A percentile compares a stretch with the other conserved stretches of the same genome.
Evolutionary conservation across 2,329 filamentous ascomycete species (phyloP).

Genomic region (Arachnomyces sp.): DNA sequence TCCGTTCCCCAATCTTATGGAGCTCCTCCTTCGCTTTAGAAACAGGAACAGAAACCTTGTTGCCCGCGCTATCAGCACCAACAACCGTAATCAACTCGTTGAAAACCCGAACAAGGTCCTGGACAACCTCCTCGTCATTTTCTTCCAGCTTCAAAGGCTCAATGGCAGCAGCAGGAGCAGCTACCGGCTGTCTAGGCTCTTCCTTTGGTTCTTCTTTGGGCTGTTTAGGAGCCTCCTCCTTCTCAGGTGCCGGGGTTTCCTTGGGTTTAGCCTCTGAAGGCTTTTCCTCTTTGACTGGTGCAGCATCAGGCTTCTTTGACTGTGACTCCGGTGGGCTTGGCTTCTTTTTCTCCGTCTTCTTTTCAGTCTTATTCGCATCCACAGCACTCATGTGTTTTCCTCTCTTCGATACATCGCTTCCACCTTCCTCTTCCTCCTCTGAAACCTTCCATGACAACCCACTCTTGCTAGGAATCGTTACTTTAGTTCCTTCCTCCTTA

Average conservation of each 20-base stretch:
- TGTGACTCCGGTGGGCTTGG: slow-evolving; percentile 15
- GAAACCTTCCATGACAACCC: slow-evolving; percentile 75
- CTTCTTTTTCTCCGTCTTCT: slow-evolving; percentile 14
- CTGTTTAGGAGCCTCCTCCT: slow-evolving; percentile 34
- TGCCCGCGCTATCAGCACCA: slow-evolving; percentile 73
- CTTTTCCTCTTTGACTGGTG: slow-evolving; percentile 26
- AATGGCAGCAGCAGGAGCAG: slow-evolving; percentile 54
- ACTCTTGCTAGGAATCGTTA: slow-evolving; percentile 78
- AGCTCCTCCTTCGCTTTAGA: slow-evolving; percentile 80
- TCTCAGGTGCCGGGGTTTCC: slow-evolving; percentile 11
- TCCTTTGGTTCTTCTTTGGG: slow-evolving; percentile 19
- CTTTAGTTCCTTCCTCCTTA: slow-evolving; percentile 51
- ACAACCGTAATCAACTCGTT: slow-evolving; percentile 93
- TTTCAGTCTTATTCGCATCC: slow-evolving; percentile 15
- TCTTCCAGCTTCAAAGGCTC: slow-evolving; percentile 69
- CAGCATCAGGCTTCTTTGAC: slow-evolving; percentile 20
- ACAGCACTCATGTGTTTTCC: slow-evolving; percentile 42
- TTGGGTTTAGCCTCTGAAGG: slow-evolving; percentile 23
- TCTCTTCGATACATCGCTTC: slow-evolving; percentile 51
- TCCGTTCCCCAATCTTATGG: slow-evolving; percentile 67
- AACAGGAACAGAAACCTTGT: slow-evolving; percentile 70
- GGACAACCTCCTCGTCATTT: slow-evolving; percentile 77
- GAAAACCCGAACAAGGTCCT: slow-evolving; percentile 88
- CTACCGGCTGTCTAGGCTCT: slow-evolving; percentile 28
- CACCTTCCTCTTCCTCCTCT: slow-evolving; percentile 49